Evolutionary conservation across 169 alveolate genomes (phyloP), one percentile per base, ranked within the genome.

Genomic region (Perkinsus marinus): DNA sequence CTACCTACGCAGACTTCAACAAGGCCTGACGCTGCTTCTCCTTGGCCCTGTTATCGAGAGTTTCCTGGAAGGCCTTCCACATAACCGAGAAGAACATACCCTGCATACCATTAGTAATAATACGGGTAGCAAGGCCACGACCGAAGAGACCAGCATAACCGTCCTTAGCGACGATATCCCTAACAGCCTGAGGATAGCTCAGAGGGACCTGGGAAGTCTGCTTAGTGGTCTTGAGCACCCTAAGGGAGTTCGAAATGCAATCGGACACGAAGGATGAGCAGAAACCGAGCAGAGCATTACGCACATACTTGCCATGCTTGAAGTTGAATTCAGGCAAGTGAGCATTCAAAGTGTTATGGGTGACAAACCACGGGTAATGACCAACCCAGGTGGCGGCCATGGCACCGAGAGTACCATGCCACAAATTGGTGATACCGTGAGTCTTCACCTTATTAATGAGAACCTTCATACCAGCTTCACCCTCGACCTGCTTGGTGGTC

Each of bases 291-390:
- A 57, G 22, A 13, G 79, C 79, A 13, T 57, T 57, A 0, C 79
- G 5, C 5, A 57, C 79, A 13, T 57, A 57, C 34, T 57, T 57
- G 39, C 90, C 90, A 5, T 39, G 43, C 90, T 39, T 10, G 6
- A 39, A 17, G 43, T 19, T 26, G 43, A 39, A 39, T 3, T 36
- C n/a, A 6, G 91, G 91, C n/a, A 89, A 38, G 38, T 39, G 0
- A 26, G 9, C 39, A n/a, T 10, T 26, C 68, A 89, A 68, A 17
- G 3, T 92, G 94, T 95, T 95, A 93, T 92, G 94, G 9, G 94
- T 93, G 30, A 94, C 92, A 90, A 95, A 95, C 95, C 95, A 95
- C 41, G 96, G 96, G 93, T 94, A 95, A 91, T 95, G 96, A 13
- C 96, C 96, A n/a, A 95, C 93, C 39, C 94, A 89, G 34, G 94